These are phyloP conservation scores for Zygoascus sp. DNA, from an alignment of 1,139 yeast genomes.

Conservation along the genomic window DNA sequence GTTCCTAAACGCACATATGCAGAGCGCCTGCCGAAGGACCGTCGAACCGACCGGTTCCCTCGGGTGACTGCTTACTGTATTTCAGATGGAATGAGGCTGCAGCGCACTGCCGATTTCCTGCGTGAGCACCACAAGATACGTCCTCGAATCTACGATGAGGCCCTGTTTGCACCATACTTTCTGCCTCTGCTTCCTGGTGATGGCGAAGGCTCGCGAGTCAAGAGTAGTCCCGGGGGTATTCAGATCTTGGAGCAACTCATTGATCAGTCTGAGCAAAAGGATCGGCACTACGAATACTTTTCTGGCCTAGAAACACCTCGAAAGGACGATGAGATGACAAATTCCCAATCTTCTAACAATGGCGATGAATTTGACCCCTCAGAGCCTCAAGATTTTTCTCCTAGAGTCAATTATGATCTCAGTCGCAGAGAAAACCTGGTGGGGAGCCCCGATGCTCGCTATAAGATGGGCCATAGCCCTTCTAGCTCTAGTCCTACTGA, in stretches of 20 bases:
- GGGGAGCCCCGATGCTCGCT: constrained; percentile 4
- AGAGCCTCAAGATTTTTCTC: constrained; percentile 60
- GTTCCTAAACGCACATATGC: constrained; percentile 54
- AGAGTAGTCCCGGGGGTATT: constrained; percentile 70
- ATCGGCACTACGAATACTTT: constrained; percentile 86
- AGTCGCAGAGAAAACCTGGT: constrained; percentile 3
- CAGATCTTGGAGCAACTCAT: constrained; percentile 70
- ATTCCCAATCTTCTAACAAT: background rate
- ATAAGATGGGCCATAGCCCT: background rate
- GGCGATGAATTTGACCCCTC: constrained; percentile 53
- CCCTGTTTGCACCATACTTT: constrained; percentile 82
- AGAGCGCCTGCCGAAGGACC: constrained; percentile 63
- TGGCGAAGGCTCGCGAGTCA: constrained; percentile 70
- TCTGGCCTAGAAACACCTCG: constrained; percentile 52
- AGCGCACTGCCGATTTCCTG: constrained; percentile 59
- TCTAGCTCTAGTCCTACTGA: constrained; percentile 12
- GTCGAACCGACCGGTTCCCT: constrained; percentile 64
- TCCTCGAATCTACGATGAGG: constrained; percentile 86
- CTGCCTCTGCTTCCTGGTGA: constrained; percentile 84
- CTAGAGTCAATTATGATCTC: constrained; percentile 23
- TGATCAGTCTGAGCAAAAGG: constrained; percentile 75
- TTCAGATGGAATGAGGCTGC: constrained; percentile 72
- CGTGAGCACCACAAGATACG: constrained; percentile 70
- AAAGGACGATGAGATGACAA: constrained; percentile 41
- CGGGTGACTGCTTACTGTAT: constrained; percentile 88